Conservation (phyloP, 768 basidiomycete species). For the Psilocybe sp. region DNA sequence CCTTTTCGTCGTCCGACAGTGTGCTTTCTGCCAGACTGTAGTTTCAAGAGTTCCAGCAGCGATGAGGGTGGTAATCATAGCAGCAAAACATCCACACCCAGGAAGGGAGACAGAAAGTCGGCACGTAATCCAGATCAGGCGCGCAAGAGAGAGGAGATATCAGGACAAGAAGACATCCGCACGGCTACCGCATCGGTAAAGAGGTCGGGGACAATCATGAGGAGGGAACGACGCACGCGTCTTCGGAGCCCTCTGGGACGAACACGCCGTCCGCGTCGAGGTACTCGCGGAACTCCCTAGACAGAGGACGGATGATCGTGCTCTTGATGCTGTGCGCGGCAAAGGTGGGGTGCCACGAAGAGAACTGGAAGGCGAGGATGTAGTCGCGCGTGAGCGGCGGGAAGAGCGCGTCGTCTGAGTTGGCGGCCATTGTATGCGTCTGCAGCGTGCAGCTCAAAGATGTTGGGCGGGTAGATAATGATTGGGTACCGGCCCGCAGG, state of each 20-base stretch:
- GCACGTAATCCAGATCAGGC: too few relatives aligned
- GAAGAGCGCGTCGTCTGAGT: slow-evolving; percentile 40
- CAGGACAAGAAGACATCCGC: too few relatives aligned
- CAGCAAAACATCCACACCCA: too few relatives aligned
- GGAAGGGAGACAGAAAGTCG: too few relatives aligned
- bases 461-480: too few relatives aligned
- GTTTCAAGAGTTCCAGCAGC: not conserved
- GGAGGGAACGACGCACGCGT: slow-evolving; percentile 60
- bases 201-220: not conserved
- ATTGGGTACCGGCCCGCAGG: too few relatives aligned
- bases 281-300: slow-evolving; percentile 62
- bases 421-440: too few relatives aligned
- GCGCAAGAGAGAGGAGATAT: too few relatives aligned
- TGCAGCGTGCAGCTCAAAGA: too few relatives aligned
- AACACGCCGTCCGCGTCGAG: slow-evolving; percentile 83
- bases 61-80: slow-evolving; percentile 1
- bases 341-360: slow-evolving; percentile 80
- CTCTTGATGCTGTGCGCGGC: slow-evolving; percentile 64
- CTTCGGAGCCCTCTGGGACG: slow-evolving; percentile 78
- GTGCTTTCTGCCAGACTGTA: slow-evolving; percentile 50
- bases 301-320: slow-evolving; percentile 69
- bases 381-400: slow-evolving; percentile 49
- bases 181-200: not conserved
- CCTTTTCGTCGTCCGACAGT: slow-evolving; percentile 57
- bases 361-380: slow-evolving; percentile 76